Evolutionary conservation across 2,329 filamentous ascomycete species (phyloP).

Genomic region (Botrytis paeoniae): DNA sequence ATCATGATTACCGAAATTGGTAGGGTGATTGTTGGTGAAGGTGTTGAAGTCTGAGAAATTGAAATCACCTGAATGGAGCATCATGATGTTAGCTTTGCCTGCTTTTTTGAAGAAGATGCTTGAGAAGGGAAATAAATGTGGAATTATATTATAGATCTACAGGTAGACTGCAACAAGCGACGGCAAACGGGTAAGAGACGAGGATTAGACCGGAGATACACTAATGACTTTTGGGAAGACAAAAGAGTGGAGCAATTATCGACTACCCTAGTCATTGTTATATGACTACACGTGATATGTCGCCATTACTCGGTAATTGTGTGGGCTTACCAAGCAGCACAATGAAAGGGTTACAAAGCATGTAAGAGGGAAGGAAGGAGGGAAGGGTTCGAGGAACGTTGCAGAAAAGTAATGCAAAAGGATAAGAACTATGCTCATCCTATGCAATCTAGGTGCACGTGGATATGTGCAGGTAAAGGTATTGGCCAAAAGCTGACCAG

Average conservation of each 20-base stretch:
- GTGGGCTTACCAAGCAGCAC: constrained; percentile 19
- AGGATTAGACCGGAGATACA: constrained; percentile 12
- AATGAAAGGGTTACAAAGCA: neutral
- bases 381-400: neutral
- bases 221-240: constrained; percentile 8
- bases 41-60: constrained; percentile 35
- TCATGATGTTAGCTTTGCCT: constrained; percentile 34
- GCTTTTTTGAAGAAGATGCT: constrained; percentile 20
- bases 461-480: neutral
- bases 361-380: neutral
- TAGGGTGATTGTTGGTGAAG: constrained; percentile 26
- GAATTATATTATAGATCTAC: constrained; percentile 11
- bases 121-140: constrained; percentile 14
- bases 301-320: constrained; percentile 24
- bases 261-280: neutral
- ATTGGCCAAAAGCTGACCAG: neutral
- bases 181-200: constrained; percentile 7
- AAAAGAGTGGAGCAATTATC: constrained; percentile 11
- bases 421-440: constrained; percentile 7
- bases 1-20: constrained; percentile 25
- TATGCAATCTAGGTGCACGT: constrained; percentile 10
- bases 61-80: constrained; percentile 35
- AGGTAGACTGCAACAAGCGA: constrained; percentile 12
- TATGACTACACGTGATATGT: constrained; percentile 33
- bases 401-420: constrained; percentile 12